phyloP scores from a whole-genome alignment of 768 basidiomycete genomes.

The Psilocybe sp. region DNA sequence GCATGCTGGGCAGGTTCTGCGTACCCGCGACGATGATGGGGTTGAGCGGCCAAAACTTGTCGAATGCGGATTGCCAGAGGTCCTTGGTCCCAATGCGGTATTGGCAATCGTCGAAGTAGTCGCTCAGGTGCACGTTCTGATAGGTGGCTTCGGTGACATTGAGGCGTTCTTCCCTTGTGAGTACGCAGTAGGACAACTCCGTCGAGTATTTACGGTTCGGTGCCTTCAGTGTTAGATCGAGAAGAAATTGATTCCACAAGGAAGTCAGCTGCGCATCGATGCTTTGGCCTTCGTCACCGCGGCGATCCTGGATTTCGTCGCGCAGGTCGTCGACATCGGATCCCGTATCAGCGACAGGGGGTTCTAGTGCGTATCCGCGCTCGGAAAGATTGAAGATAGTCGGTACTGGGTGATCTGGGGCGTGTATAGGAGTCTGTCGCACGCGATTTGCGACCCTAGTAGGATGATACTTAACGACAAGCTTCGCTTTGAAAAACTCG shows the following conservation, averaged over 20 bases:
- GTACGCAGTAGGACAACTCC: slow-evolving; percentile 12
- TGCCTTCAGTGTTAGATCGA: slow-evolving; percentile 16
- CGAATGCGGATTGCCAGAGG: slow-evolving; percentile 14
- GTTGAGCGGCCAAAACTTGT: slow-evolving; percentile 11
- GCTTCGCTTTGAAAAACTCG: neutral
- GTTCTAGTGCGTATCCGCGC: neutral
- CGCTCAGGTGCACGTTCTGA: slow-evolving; percentile 11
- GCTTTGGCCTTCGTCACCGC: neutral
- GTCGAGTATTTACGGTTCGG: slow-evolving; percentile 10
- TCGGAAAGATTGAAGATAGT: slow-evolving; percentile 3
- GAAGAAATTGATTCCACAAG: slow-evolving; percentile 22
- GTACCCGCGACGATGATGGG: neutral
- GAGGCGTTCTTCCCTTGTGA: slow-evolving; percentile 5
- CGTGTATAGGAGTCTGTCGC: slow-evolving; percentile 2
- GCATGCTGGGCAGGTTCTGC: slow-evolving; percentile 12
- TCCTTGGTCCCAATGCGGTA: slow-evolving; percentile 7
- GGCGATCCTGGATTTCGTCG: neutral
- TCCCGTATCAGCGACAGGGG: slow-evolving; percentile 7
- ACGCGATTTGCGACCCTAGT: slow-evolving; percentile 8
- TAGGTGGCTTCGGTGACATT: slow-evolving; percentile 9
- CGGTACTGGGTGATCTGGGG: neutral
- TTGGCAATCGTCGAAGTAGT: slow-evolving; percentile 13
- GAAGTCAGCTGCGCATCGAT: slow-evolving; percentile 11
- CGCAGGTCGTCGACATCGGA: slow-evolving; percentile 11
- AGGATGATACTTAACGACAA: neutral